Evolutionary conservation across 2,329 filamentous ascomycete species (phyloP).

Genomic region (Cadophora luteo-olivacea): DNA sequence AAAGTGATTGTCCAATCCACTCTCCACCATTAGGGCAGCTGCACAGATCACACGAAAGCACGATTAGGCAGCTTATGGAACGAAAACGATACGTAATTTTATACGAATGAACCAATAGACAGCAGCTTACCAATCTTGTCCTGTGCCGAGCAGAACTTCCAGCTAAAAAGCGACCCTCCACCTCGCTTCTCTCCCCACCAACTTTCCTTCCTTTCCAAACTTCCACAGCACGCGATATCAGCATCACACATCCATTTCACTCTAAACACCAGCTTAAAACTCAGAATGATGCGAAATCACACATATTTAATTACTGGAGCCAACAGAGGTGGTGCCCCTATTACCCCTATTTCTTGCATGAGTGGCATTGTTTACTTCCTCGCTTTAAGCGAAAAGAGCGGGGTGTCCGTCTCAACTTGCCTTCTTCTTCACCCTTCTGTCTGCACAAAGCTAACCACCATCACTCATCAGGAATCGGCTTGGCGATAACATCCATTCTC

Average conservation of each 20-base stretch:
- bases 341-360: constrained; percentile 30
- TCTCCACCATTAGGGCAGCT: neutral
- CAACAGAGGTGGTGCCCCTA: constrained; percentile 37
- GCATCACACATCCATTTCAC: neutral
- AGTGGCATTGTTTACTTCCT: neutral
- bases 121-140: constrained; percentile 3
- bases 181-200: neutral
- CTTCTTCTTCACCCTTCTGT: neutral
- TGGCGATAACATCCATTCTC: constrained; percentile 44
- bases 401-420: neutral
- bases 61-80: neutral
- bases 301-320: constrained; percentile 42
- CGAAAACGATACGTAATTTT: neutral
- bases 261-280: neutral
- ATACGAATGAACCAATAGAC: neutral
- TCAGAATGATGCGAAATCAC: constrained; percentile 28
- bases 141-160: neutral
- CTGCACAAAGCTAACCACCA: neutral
- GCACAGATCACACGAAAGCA: neutral
- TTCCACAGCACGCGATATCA: constrained; percentile 19
- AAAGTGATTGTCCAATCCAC: neutral
- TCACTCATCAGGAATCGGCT: constrained; percentile 42
- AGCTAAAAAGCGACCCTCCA: neutral
- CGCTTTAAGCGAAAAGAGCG: constrained; percentile 8
- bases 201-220: constrained; percentile 10